Conservation (phyloP, 805 yeast species). For the Tetrapisispora phaffii region DNA sequence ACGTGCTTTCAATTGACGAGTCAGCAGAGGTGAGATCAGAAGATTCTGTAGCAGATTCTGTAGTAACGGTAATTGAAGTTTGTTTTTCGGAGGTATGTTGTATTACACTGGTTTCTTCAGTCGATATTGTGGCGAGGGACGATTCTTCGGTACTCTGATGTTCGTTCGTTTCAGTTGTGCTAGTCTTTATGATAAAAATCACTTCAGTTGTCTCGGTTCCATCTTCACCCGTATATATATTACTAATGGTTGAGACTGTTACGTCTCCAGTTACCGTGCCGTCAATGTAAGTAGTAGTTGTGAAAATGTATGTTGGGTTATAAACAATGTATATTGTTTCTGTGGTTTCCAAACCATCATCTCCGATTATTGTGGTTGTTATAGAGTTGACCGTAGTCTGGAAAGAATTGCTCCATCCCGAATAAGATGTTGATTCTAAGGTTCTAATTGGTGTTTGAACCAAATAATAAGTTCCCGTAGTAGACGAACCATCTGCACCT, state of each 20-base stretch:
- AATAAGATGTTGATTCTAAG: neutral
- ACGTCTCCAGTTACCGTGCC: neutral
- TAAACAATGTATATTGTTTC: neutral
- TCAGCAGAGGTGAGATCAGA: too few relatives aligned
- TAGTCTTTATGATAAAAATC: neutral
- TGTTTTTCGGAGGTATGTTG: too few relatives aligned
- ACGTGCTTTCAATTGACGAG: too few relatives aligned
- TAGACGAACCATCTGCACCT: slow-evolving; percentile 1
- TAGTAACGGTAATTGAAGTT: too few relatives aligned
- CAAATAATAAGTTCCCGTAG: neutral
- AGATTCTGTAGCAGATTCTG: too few relatives aligned
- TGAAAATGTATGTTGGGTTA: neutral
- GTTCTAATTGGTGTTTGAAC: slow-evolving; percentile 2
- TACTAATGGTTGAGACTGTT: slow-evolving; percentile 3
- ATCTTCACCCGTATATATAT: slow-evolving; percentile 2
- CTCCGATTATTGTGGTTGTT: neutral
- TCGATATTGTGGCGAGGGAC: too few relatives aligned
- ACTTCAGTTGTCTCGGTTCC: neutral
- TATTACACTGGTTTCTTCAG: too few relatives aligned
- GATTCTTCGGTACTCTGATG: too few relatives aligned
- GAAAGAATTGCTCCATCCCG: slow-evolving; percentile 4
- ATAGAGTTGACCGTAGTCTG: neutral
- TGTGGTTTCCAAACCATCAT: neutral
- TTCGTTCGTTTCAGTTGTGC: neutral
- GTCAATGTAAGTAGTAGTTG: neutral